A percentile compares a stretch with the other conserved stretches of the same genome.
Conservation (phyloP, 768 basidiomycete species). For the Suillus brevipes region DNA sequence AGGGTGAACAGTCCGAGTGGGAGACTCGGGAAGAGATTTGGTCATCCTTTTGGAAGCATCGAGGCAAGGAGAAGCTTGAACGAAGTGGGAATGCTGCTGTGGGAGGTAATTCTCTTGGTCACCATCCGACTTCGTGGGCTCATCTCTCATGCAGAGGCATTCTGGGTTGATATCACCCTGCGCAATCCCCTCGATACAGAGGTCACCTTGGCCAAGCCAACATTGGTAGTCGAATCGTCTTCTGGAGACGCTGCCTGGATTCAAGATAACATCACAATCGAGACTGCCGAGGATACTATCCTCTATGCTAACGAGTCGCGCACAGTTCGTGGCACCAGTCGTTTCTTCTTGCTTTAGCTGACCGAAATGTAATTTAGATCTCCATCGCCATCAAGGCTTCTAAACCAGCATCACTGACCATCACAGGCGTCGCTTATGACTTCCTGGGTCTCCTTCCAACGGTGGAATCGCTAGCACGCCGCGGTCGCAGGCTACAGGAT, state of each 20-base stretch:
- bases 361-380: slow-evolving; percentile 40
- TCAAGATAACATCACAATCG: slow-evolving; percentile 50
- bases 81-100: slow-evolving; percentile 59
- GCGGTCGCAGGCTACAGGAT: slow-evolving; percentile 76
- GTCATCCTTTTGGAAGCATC: slow-evolving; percentile 56
- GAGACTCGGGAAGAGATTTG: slow-evolving; percentile 63
- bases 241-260: slow-evolving; percentile 32
- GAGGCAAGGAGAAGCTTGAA: slow-evolving; percentile 55
- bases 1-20: slow-evolving; percentile 56
- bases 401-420: slow-evolving; percentile 49
- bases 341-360: slow-evolving; percentile 2
- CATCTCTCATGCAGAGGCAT: slow-evolving; percentile 50
- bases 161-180: slow-evolving; percentile 74
- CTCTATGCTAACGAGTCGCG: slow-evolving; percentile 66
- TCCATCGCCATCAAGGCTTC: slow-evolving; percentile 61
- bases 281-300: slow-evolving; percentile 59
- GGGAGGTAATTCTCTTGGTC: slow-evolving; percentile 47
- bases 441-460: slow-evolving; percentile 75
- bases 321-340: slow-evolving; percentile 44
- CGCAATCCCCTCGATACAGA: slow-evolving; percentile 75
- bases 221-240: slow-evolving; percentile 49
- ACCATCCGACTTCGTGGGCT: slow-evolving; percentile 4
- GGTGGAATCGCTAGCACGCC: slow-evolving; percentile 62
- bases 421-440: slow-evolving; percentile 61
- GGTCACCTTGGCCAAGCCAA: slow-evolving; percentile 64